Evolutionary conservation across 108 stramenopile genomes (phyloP).

Genomic region (Cyclotella choctawhatcheeana): DNA sequence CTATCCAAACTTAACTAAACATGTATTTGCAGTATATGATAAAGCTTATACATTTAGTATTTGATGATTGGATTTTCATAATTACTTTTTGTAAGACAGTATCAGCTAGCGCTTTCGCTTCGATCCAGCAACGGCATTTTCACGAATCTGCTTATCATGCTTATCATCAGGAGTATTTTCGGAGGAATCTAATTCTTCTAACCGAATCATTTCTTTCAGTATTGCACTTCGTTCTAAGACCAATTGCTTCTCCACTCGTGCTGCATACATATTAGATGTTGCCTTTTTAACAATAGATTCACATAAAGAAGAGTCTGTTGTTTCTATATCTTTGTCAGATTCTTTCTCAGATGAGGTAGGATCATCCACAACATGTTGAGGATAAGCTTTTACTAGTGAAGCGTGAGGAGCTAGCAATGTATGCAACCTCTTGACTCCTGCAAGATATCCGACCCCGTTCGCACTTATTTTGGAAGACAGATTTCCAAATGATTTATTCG

Average conservation of each 20-base stretch:
- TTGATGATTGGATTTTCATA: neutral
- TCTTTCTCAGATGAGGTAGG: neutral
- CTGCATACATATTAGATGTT: constrained; percentile 52
- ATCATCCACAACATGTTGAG: constrained; percentile 8
- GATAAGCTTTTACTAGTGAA: constrained; percentile 29
- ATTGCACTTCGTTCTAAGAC: constrained; percentile 48
- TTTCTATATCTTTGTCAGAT: neutral
- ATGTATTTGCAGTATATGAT: too few species aligned
- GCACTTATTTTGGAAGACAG: constrained; percentile 23
- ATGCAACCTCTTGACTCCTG: constrained; percentile 42
- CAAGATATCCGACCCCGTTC: constrained; percentile 40
- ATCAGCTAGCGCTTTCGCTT: constrained; percentile 37
- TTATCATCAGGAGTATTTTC: neutral
- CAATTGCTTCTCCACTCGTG: constrained; percentile 39
- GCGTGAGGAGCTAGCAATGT: constrained; percentile 46
- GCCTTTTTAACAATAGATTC: constrained; percentile 24
- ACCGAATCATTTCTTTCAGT: constrained; percentile 48
- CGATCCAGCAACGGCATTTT: constrained; percentile 13
- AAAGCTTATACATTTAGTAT: neutral
- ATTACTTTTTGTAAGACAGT: too few species aligned
- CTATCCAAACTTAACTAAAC: too few species aligned
- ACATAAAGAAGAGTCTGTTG: too few species aligned
- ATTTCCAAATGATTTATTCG: constrained; percentile 19
- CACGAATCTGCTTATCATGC: too few species aligned
- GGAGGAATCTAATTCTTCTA: constrained; percentile 32